A percentile compares a stretch with the other conserved stretches of the same genome.
phyloP scores from a whole-genome alignment of 177 flowering plant genomes.

The Vitis hybrid region DNA sequence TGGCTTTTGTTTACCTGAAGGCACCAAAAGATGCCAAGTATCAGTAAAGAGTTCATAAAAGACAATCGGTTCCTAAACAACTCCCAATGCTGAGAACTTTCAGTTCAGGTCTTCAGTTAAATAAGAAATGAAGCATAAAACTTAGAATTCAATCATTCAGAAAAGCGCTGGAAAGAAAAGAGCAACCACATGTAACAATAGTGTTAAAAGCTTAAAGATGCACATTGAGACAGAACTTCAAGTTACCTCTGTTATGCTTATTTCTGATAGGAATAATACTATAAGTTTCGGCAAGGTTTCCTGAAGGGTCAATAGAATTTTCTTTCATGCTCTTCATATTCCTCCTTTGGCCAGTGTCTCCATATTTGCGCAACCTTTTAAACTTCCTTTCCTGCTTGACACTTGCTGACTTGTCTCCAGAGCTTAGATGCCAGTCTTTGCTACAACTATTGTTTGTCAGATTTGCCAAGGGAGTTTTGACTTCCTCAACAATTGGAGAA shows the following conservation, averaged over 20 bases:
- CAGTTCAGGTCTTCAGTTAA: background rate
- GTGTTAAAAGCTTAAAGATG: background rate
- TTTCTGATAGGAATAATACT: conserved; percentile 12
- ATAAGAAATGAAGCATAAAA: background rate
- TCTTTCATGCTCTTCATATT: conserved; percentile 19
- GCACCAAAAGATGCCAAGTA: conserved; percentile 9
- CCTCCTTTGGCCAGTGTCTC: conserved; percentile 29
- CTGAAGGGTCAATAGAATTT: conserved; percentile 7
- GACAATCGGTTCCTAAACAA: background rate
- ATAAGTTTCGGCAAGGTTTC: conserved; percentile 28
- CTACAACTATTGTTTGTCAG: conserved; percentile 41
- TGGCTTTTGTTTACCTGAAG: conserved; percentile 44
- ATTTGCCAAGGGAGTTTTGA: conserved; percentile 37
- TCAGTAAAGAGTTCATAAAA: background rate
- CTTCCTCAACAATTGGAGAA: conserved; percentile 28
- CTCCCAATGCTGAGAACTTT: background rate
- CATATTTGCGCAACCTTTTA: conserved; percentile 73
- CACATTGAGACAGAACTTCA: background rate
- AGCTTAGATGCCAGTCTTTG: conserved; percentile 61
- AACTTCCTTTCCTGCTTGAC: conserved; percentile 46
- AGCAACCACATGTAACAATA: background rate
- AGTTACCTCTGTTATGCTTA: conserved; percentile 44
- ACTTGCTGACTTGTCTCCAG: conserved; percentile 48
- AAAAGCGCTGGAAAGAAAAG: background rate
- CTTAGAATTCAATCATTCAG: background rate